phyloP scores from a whole-genome alignment of 208 protist species.

The Acanthamoeba triangularis region DNA sequence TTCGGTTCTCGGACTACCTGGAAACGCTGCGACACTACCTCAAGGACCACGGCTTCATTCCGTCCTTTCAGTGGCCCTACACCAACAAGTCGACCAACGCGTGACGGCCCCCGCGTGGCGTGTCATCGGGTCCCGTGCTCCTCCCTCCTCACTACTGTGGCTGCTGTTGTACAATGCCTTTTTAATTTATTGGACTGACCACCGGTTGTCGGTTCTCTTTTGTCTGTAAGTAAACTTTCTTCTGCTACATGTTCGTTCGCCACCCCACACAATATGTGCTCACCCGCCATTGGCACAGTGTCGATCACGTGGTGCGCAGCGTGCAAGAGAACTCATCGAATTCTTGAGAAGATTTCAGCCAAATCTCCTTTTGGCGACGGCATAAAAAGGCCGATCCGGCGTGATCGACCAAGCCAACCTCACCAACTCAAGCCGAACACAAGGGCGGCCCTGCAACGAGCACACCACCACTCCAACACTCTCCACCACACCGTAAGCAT shows the following conservation, averaged over 20 bases:
- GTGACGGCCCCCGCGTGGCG: not conserved
- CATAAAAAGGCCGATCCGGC: too few relatives aligned
- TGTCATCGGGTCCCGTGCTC: not conserved
- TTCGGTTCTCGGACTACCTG: constrained; percentile 65
- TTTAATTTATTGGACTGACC: not conserved
- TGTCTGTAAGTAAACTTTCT: not conserved
- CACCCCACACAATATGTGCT: not conserved
- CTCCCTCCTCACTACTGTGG: not conserved
- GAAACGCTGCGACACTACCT: constrained; percentile 70
- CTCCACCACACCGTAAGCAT: constrained; percentile 63
- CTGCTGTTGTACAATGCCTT: not conserved
- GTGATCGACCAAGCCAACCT: not conserved
- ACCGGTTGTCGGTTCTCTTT: not conserved
- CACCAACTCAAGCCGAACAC: not conserved
- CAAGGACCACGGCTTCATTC: constrained; percentile 74
- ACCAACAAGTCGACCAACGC: not conserved
- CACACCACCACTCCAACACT: too few relatives aligned
- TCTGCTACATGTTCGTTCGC: not conserved
- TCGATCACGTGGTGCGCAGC: too few relatives aligned
- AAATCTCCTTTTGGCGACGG: too few relatives aligned
- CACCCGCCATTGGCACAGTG: not conserved
- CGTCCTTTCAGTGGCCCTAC: constrained; percentile 71
- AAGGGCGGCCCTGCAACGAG: too few relatives aligned
- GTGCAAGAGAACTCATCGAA: too few relatives aligned
- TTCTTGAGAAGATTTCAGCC: too few relatives aligned